phyloP scores from a whole-genome alignment of 306 rosid species.

The Sesbania bispinosa region DNA sequence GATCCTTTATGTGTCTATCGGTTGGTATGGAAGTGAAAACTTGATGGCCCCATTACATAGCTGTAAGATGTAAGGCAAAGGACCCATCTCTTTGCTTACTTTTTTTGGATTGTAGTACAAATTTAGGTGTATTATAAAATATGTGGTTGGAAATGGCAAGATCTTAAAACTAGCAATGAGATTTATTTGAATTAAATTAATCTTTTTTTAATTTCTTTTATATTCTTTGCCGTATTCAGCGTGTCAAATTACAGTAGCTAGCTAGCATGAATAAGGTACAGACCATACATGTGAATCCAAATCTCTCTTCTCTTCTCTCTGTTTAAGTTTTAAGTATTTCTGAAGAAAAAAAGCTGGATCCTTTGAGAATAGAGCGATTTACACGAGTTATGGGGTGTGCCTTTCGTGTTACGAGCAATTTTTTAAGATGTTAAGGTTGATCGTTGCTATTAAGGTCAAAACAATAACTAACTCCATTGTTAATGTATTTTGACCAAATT shows the following conservation, averaged over 20 bases:
- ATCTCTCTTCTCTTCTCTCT: too few species aligned
- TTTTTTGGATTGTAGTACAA: constrained; percentile 30
- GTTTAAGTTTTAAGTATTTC: constrained; percentile 7
- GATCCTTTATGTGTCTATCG: background rate
- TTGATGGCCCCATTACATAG: constrained; percentile 43
- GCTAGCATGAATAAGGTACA: background rate
- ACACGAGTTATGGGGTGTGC: background rate
- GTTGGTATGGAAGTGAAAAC: constrained; percentile 24
- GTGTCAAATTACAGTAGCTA: background rate
- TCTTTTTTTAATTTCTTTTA: background rate
- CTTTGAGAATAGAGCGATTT: constrained; percentile 18
- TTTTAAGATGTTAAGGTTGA: background rate
- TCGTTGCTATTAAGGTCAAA: background rate
- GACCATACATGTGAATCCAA: background rate
- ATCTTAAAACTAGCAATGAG: background rate
- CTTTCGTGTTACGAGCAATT: background rate
- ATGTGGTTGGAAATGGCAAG: constrained; percentile 38
- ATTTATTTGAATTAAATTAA: constrained; percentile 27
- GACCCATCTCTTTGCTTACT: constrained; percentile 35
- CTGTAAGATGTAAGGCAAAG: constrained; percentile 44
- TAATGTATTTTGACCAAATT: constrained; percentile 18
- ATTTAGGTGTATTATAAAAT: background rate
- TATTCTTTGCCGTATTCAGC: background rate
- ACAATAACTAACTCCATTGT: background rate
- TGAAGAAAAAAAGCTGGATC: constrained; percentile 31